Evolutionary conservation across 2,329 filamentous ascomycete species (phyloP), one percentile per base, ranked within the genome.

Genomic region (Monilinia fructicola): DNA sequence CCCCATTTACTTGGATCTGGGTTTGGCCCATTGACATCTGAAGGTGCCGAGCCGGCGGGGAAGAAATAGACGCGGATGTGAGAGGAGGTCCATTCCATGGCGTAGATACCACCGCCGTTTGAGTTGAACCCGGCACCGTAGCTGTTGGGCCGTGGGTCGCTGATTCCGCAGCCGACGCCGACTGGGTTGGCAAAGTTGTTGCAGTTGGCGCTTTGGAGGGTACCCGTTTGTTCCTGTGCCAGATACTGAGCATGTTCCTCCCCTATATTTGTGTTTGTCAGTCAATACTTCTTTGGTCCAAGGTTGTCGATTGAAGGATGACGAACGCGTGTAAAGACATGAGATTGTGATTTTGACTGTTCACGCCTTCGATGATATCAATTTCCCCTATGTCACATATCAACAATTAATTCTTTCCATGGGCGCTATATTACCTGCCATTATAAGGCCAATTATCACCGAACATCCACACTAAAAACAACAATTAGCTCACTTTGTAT

Each of bases 1-100:
- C 87, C 89, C 88, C 92, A 96, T 28, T 74, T 77, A 3, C 79
- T 76, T 0, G 92, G 90, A 70, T 91, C 79, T 0, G 92, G 91
- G 12, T 72, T 80, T 26, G 82, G 84, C 7, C 78, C 73, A 66
- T 90, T 84, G 76, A 93, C 87, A 11, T 77, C 73, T 2, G 90
- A 89, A 66, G 89, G 96, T 71, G 95, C 82, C 52, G 83, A 84
- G 76, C 96, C 70, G 81, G 89, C 85, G 1, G 87, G 74, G 10
- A 65, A 65, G 55, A 79, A 81, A 79, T 88, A 95, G 69, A 95
- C 81, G 66, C 82, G 86, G 75, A 95, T 90, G 66, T 82, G 83
- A 1, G 84, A 77, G 5, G 80, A 78, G 53, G 88, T 88, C 90
- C 91, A 94, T 72, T 88, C 81, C 69, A 88, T 83, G 10, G 87